Evolutionary conservation across 2,329 filamentous ascomycete genomes (phyloP), one percentile per base, ranked within the genome.

Genomic region (Xylaria sp.): DNA sequence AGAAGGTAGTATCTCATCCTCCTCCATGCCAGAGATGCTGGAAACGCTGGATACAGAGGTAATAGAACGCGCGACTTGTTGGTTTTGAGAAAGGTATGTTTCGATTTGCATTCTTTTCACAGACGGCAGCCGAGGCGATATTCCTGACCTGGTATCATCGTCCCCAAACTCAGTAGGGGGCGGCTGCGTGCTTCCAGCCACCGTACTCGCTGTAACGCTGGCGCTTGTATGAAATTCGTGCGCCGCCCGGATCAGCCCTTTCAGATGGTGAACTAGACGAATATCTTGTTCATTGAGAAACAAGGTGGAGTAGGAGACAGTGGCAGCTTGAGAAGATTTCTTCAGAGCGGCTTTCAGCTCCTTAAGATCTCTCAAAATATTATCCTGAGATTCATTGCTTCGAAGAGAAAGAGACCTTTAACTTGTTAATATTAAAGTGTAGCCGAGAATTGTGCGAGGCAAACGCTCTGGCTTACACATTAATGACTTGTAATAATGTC

Each of bases 341-440:
- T 61, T 68, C 38, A 69, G 49, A 42, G 65, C 65, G 4, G 68
- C 38, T 68, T 69, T 69, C 55, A 69, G 62, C 62, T 69, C 68
- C 47, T 65, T 61, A 7, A 69, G 51, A 27, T 65, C 68, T 61
- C 55, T 69, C n/a, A 69, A 29, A 2, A 69, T 69, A 49, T 42
- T 65, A 42, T 69, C 65, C 0, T 68, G 65, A 27, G 68, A 69
- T 58, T 68, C 59, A 27, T 68, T 69, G 25, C 65, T 63, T 39
- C 68, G 68, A 39, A 69, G 68, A 9, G 68, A 65, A 31, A 69
- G 59, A 5, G 68, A 69, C 36, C 68, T 51, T 58, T 38, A 44
- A 38, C 47, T 39, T 39, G 53, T 67, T 33, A 67, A 44, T 25
- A 27, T 25, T 4, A 17, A 49, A 9, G 13, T 7, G 5, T 36